Percentiles rank a stretch among this genome's conserved stretches.
Conservation (phyloP, 2,329 filamentous ascomycete genomes). For the Neofusicoccum parvum region DNA sequence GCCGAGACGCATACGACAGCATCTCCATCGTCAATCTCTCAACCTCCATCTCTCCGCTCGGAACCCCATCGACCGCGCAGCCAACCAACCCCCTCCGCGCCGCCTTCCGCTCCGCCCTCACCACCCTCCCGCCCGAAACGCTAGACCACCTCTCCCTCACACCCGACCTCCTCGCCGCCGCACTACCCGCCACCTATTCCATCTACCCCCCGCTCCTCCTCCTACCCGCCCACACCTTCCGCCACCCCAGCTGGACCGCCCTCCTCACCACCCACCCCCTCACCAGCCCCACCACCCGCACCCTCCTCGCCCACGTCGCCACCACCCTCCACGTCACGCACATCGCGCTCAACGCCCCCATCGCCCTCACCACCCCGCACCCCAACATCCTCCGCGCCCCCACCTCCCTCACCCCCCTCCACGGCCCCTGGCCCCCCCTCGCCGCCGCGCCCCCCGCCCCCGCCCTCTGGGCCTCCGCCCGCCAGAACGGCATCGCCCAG, state of each 20-base stretch:
- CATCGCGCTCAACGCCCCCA: slow-evolving; percentile 62
- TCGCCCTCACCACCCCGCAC: slow-evolving; percentile 36
- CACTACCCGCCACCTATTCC: slow-evolving; percentile 50
- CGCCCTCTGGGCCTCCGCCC: slow-evolving; percentile 78
- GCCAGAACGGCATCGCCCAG: slow-evolving; percentile 76
- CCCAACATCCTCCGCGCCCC: slow-evolving; percentile 71
- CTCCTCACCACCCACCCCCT: slow-evolving; percentile 32
- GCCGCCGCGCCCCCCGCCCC: slow-evolving; percentile 32
- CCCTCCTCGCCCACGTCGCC: slow-evolving; percentile 29
- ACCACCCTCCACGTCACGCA: slow-evolving; percentile 53
- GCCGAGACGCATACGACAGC: background rate
- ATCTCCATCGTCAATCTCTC: background rate
- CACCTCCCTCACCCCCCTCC: slow-evolving; percentile 66
- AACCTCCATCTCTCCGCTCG: background rate
- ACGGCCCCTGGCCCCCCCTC: slow-evolving; percentile 71
- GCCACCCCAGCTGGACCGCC: slow-evolving; percentile 35
- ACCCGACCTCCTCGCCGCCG: slow-evolving; percentile 24
- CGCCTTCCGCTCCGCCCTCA: slow-evolving; percentile 13
- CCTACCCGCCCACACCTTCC: slow-evolving; percentile 53
- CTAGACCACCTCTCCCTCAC: slow-evolving; percentile 22
- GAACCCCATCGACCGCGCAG: background rate
- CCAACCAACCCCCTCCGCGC: slow-evolving; percentile 14
- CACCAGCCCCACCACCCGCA: slow-evolving; percentile 30
- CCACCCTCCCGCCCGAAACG: slow-evolving; percentile 21
- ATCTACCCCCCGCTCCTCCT: slow-evolving; percentile 62